These are phyloP conservation scores for Boeremia lycopersici DNA, from an alignment of 2,329 filamentous ascomycete genomes.

Conservation along the genomic window DNA sequence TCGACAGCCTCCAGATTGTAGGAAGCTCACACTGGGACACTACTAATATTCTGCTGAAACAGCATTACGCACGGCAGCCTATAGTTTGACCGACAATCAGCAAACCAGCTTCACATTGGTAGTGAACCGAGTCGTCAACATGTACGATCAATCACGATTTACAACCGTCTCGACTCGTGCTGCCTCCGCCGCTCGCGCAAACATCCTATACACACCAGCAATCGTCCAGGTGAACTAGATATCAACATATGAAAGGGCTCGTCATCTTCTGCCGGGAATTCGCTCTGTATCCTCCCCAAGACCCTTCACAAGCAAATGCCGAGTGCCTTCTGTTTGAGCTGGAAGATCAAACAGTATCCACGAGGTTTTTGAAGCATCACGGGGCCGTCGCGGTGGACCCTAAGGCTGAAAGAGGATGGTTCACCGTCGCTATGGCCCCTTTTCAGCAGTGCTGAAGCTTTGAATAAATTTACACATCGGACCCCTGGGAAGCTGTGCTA, in stretches of 20 bases:
- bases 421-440: too few relatives aligned
- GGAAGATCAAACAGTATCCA: slow-evolving; percentile 9
- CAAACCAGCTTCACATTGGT: background rate
- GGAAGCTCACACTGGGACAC: too few relatives aligned
- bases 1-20: too few relatives aligned
- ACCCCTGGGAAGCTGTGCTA: too few relatives aligned
- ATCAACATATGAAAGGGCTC: background rate
- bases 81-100: background rate
- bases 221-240: slow-evolving; percentile 2
- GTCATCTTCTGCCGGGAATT: too few relatives aligned
- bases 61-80: too few relatives aligned
- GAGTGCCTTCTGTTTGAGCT: background rate
- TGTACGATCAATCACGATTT: background rate
- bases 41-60: too few relatives aligned
- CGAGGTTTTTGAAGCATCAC: slow-evolving; percentile 23
- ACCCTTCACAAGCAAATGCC: too few relatives aligned
- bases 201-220: background rate
- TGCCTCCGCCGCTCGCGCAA: background rate
- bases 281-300: too few relatives aligned
- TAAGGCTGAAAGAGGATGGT: slow-evolving; percentile 7
- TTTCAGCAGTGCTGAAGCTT: too few relatives aligned
- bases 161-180: background rate
- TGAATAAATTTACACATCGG: too few relatives aligned
- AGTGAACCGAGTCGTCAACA: too few relatives aligned
- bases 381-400: slow-evolving; percentile 18